Base-by-base conservation (phyloP, 1,139 yeast species). In the Suhomyces coccinellae region DNA sequence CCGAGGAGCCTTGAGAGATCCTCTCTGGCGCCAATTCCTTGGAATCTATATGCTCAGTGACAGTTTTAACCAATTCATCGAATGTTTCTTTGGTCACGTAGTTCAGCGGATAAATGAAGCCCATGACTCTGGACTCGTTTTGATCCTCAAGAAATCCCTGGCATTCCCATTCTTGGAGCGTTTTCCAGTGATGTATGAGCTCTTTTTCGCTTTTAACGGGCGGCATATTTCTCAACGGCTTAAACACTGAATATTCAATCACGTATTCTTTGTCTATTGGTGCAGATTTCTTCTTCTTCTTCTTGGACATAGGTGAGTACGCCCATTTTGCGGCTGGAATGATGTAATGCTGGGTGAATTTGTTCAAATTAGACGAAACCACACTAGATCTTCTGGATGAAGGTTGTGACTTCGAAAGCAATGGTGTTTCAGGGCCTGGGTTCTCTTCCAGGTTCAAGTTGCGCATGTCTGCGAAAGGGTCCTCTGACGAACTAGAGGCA, bases 1-100 rank as follows among this genome's bases (percentile, higher is more conserved):
- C 91, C 0, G 88, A 82, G 4, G 88, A 82, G 0, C 93, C 93
- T 20, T 80, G 75, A 9, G 81, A 59, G 6, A 84, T 84, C 46
- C 87, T 64, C 41, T 66, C 59, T 0, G 91, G 88, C 17, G 64
- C 63, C 11, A 56, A 36, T 14, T 48, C 53, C 10, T 53, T 56
- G 10, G 67, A 56, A 29, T 67, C 69, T n/a, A 79, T 74, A 7
- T 80, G 79, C n/a, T 55, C 59, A 1, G 67, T 63, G 1, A 75
- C 71, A 22, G 67, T 65, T 6, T 61, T 59, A 5, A 79, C 75
- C 35, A 75, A 60, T 1, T 48, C 48, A 17, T 67, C 65, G 51
- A 74, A 80, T 11, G 64, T 58, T 4, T 43, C 52, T 30, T 57
- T 60, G 3, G 67, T 58, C 2, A 61, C 52, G 67, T 67, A 11